Percentiles rank a stretch among this genome's conserved stretches.
phyloP scores from a whole-genome alignment of 345 rosid species.

The Aquilaria sinensis region DNA sequence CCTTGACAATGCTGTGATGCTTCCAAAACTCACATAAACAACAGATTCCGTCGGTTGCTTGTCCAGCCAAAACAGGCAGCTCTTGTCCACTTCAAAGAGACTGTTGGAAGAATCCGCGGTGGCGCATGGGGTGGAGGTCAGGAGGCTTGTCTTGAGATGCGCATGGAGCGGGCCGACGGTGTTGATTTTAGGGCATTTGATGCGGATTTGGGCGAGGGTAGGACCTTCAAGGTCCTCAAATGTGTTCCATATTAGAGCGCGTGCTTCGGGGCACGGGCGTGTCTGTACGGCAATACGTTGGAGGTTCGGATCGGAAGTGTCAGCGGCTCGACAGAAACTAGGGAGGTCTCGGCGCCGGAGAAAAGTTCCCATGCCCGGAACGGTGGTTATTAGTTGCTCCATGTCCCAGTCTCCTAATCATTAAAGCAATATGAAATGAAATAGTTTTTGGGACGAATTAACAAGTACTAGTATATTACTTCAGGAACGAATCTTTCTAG shows the following conservation, averaged over 20 bases:
- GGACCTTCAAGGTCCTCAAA: constrained; percentile 54
- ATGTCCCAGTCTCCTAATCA: constrained; percentile 31
- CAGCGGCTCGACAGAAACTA: constrained; percentile 25
- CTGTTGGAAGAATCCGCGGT: constrained; percentile 11
- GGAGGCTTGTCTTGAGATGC: constrained; percentile 25
- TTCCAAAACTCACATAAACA: constrained; percentile 45
- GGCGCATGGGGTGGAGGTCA: too few species aligned
- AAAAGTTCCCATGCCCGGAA: constrained; percentile 40
- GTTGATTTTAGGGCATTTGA: constrained; percentile 30
- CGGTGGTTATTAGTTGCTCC: constrained; percentile 30
- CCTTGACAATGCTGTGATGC: constrained; percentile 10
- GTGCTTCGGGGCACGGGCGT: constrained; percentile 18
- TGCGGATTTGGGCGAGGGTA: constrained; percentile 35
- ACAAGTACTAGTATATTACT: neutral
- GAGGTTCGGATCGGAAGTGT: constrained; percentile 11
- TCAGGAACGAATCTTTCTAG: neutral
- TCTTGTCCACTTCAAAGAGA: constrained; percentile 25
- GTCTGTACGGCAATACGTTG: constrained; percentile 22
- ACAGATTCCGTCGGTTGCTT: constrained; percentile 28
- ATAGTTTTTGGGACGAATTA: too few species aligned
- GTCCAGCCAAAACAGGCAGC: constrained; percentile 42
- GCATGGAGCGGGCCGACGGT: constrained; percentile 52
- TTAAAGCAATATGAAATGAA: too few species aligned
- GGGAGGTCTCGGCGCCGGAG: constrained; percentile 51
- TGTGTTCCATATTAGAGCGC: constrained; percentile 60